Base-by-base conservation (phyloP, 2,329 filamentous ascomycete species). In the Mycosphaerella sp. region DNA sequence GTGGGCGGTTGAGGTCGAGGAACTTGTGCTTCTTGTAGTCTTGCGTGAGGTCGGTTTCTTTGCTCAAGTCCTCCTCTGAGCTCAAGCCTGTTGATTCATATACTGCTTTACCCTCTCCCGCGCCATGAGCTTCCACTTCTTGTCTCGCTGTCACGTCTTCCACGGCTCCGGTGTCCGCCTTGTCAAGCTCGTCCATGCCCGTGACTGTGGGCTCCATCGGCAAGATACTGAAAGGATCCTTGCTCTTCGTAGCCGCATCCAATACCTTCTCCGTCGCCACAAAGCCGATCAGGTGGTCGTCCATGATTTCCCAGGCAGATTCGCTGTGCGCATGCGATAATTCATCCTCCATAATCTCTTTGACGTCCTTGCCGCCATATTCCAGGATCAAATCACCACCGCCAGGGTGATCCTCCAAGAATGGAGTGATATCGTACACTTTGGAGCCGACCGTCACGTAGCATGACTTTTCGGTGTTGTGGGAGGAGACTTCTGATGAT, bases 21-120 rank as follows among this genome's bases (percentile, higher is more conserved):
- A 98, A 98, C 72, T 95, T 95, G 80, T 97, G 85, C 55, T 80
- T 87, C 73, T 89, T 87, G 77, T 86, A 98, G 69, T 98, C 93
- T 44, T 73, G 72, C 23, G 60, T 70, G 54, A 78, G 72, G 68
- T 98, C 90, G 7, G 93, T 98, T 57, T 95, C 91, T 67, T 84
- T 86, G 62, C 78, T 87, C 56, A 98, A 74, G 64, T 98, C 93
- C 62, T 92, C 91, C 63, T 83, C 93, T 53, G 80, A 85, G 6
- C 90, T 87, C 87, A 97, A 89, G 69, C 92, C 92, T 3, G 93
- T 98, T 45, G 74, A 72, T 40, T 73, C 73, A 65, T 81, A 81
- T 70, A 85, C 62, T 9, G 71, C 65, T 59, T 72, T 71, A 38
- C 62, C 59, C 4, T 51, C 47, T 51, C 44, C 51, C 59, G 59